These are phyloP conservation scores for Cadophora sp. DNA, from an alignment of 2,329 filamentous ascomycete genomes.

Conservation along the genomic window DNA sequence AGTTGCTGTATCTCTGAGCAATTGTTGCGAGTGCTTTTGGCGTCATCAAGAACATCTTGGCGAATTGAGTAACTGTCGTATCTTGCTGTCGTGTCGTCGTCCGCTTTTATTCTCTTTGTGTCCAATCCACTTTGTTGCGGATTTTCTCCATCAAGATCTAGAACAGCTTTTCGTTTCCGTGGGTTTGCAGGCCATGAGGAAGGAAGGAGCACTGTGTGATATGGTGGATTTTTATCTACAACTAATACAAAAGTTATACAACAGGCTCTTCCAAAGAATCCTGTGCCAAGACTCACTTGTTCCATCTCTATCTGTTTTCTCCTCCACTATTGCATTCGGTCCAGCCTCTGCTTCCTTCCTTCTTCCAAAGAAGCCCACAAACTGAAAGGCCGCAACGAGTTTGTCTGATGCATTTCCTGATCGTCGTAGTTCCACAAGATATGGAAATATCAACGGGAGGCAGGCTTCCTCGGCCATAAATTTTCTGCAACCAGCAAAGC, in stretches of 20 bases:
- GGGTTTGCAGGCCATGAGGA: no score
- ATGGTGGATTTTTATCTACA: not conserved
- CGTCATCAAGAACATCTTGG: no score
- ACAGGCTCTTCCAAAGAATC: not conserved
- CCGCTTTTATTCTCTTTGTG: no score
- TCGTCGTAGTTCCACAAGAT: not conserved
- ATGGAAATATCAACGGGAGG: not conserved
- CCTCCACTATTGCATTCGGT: not conserved
- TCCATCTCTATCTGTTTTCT: not conserved
- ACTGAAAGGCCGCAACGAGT: not conserved
- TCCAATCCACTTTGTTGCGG: no score
- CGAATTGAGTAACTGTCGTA: no score
- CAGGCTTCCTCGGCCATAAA: not conserved
- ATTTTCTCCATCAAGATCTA: no score
- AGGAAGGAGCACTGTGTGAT: no score
- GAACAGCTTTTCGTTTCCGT: no score
- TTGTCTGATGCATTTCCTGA: not conserved
- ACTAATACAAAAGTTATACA: not conserved
- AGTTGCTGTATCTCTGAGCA: no score
- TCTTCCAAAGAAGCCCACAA: not conserved
- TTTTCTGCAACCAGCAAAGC: not conserved
- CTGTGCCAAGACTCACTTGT: not conserved
- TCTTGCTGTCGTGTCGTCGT: no score
- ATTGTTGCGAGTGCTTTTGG: no score
- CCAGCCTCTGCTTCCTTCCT: not conserved